Conservation (phyloP, 1,284 basidiomycete species). For the Leccinum subatratum region DNA sequence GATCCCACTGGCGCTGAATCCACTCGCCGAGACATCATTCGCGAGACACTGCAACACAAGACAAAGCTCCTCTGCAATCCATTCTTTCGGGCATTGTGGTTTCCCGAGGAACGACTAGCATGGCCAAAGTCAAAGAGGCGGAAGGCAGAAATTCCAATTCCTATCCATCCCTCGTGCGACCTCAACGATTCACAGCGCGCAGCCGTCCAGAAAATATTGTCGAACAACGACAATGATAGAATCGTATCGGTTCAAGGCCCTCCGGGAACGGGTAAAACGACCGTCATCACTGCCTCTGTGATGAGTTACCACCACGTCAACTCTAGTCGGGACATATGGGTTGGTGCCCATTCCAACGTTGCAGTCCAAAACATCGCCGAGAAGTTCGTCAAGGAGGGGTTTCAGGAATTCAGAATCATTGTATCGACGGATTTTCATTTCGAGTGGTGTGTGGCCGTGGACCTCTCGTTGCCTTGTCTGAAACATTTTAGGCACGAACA, state of each 20-base stretch:
- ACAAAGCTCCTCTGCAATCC: conserved; percentile 36
- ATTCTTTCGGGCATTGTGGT: conserved; percentile 46
- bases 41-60: conserved; percentile 35
- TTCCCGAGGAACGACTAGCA: conserved; percentile 18
- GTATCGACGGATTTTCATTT: conserved; percentile 42
- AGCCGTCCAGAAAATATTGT: conserved; percentile 39
- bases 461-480: conserved; percentile 7
- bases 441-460: conserved; percentile 49
- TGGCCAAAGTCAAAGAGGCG: conserved; percentile 14
- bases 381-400: conserved; percentile 36
- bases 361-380: conserved; percentile 55
- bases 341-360: conserved; percentile 65
- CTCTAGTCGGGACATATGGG: conserved; percentile 46
- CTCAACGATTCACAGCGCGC: conserved; percentile 40
- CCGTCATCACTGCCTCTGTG: conserved; percentile 46
- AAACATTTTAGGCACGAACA: conserved; percentile 62
- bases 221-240: conserved; percentile 34
- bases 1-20: conserved; percentile 40
- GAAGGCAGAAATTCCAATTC: background rate
- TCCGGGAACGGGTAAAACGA: conserved; percentile 42
- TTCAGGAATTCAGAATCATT: conserved; percentile 38
- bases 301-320: conserved; percentile 31
- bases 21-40: conserved; percentile 33
- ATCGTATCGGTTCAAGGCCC: conserved; percentile 58
- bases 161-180: background rate